A percentile compares a stretch with the other conserved stretches of the same genome.
Evolutionary conservation across 179 eudicot genomes (phyloP).

Genomic region (Carnegiea gigantea): DNA sequence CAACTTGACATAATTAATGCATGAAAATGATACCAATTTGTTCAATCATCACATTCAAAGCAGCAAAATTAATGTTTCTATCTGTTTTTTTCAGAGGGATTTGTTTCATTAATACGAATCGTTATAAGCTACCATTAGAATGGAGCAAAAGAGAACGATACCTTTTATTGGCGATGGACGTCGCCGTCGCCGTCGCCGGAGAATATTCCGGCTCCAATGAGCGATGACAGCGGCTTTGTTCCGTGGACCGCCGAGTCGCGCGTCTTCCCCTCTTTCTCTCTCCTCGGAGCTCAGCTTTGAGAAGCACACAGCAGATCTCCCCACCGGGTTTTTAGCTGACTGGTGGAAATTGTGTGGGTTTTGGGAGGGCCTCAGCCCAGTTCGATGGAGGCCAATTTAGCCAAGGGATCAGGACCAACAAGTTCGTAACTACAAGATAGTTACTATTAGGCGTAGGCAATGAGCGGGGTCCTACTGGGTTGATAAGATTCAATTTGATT

Average conservation of each 20-base stretch:
- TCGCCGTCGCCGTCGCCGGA: slow-evolving; percentile 6
- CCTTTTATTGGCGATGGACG: neutral
- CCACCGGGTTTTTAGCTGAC: neutral
- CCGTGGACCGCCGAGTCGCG: slow-evolving; percentile 8
- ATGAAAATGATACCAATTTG: neutral
- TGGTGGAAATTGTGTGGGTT: no score
- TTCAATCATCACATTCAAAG: neutral
- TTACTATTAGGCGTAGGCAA: no score
- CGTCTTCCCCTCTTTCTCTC: slow-evolving; percentile 1
- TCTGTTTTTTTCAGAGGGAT: neutral
- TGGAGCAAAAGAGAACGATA: neutral
- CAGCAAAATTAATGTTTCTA: neutral
- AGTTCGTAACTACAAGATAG: no score
- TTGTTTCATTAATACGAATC: neutral
- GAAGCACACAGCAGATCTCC: neutral
- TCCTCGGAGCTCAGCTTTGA: neutral
- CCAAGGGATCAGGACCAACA: no score
- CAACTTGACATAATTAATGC: neutral
- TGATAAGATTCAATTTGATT: no score
- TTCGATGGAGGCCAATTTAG: neutral
- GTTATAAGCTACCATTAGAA: neutral
- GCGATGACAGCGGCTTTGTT: neutral
- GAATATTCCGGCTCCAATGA: slow-evolving; percentile 16
- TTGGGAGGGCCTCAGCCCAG: no score
- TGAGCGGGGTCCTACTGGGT: no score